Base-by-base conservation (phyloP, 495 filamentous ascomycete species). In the Podospora bellae-mahoneyi region DNA sequence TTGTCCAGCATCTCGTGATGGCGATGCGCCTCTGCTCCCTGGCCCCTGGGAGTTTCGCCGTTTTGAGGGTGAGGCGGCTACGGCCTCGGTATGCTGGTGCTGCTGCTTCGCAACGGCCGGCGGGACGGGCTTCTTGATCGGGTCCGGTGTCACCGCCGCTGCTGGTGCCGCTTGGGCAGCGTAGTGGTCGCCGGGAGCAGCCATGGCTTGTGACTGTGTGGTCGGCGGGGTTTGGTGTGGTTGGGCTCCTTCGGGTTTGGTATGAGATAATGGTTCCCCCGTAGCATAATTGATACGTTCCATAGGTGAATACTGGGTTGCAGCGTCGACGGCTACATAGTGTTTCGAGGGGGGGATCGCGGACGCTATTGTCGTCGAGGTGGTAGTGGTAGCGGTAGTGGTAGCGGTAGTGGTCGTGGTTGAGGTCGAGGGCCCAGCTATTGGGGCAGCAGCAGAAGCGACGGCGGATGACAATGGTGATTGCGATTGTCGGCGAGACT, bases 261-360 rank as follows among this genome's bases (percentile, higher is more conserved):
- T 66, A 62, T 60, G 70, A 74, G 72, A 68, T 74, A 78, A 74
- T 70, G 71, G 67, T 48, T 76, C 74, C 70, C 80, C 77, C 66
- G 76, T 71, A 55, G 70, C 69, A 65, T 77, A 76, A 70, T 74
- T 69, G 66, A 80, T 79, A 16, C 78, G 80, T 73, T 82, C 80
- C 81, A 81, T 81, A 23, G 85, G 85, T 71, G 84, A 84, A 69
- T 85, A 86, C 74, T 86, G 84, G 57, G 84, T 86, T 67, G 83
- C 83, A 62, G 86, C 82, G 73, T 87, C 84, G 72, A 82, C 80
- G 69, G 72, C 80, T 74, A 81, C 82, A 81, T 83, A 82, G 77
- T 78, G 78, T 65, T 75, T 79, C 53, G 81, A 74, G 65, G 69
- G 77, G 62, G 78, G 53, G 10, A 68, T 48, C 55, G 55, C 15